Evolutionary conservation across 106 monocot genomes (phyloP).

Genomic region (Amphibolis antarctica): DNA sequence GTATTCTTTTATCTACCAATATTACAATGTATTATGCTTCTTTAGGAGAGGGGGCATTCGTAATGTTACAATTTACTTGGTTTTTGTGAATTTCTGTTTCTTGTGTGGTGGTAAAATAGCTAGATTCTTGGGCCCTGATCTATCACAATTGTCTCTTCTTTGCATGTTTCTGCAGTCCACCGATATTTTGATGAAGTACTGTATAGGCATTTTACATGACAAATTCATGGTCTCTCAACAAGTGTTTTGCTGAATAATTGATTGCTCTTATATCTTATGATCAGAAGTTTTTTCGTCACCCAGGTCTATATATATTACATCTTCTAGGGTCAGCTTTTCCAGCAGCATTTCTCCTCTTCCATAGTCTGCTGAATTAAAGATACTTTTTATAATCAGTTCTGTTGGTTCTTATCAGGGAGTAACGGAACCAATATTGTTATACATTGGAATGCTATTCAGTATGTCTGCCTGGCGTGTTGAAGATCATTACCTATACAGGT

Average conservation of each 20-base stretch:
- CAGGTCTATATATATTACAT: conserved; percentile 44
- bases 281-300: conserved; percentile 61
- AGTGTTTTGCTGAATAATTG: neutral
- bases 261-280: neutral
- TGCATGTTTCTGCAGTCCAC: too few species aligned
- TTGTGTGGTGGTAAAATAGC: too few species aligned
- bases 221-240: neutral
- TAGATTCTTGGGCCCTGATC: too few species aligned
- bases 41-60: too few species aligned
- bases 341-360: conserved; percentile 26
- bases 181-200: too few species aligned
- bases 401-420: conserved; percentile 55
- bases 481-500: conserved; percentile 98
- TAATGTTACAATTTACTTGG: too few species aligned
- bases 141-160: too few species aligned
- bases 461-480: conserved; percentile 99
- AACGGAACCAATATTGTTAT: conserved; percentile 96
- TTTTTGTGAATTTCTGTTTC: too few species aligned
- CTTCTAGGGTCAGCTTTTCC: conserved; percentile 61
- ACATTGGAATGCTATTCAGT: conserved; percentile 98
- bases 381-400: neutral
- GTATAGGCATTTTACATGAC: too few species aligned
- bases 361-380: neutral
- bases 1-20: too few species aligned
- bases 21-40: too few species aligned